Conservation (phyloP, 352 stramenopile species). For the Salisapilia sapeloensis region DNA sequence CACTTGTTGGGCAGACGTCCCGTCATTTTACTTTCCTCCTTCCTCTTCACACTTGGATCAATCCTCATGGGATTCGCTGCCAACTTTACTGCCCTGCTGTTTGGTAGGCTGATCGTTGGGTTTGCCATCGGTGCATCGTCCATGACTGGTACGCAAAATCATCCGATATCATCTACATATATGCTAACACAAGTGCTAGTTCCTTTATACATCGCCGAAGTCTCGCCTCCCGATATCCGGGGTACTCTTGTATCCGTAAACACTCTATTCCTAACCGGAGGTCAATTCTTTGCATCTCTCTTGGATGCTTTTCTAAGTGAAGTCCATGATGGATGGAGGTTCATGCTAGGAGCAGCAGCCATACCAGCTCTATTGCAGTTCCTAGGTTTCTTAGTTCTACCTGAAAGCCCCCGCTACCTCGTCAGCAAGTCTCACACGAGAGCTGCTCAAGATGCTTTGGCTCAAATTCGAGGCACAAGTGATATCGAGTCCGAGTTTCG, state of each 20-base stretch:
- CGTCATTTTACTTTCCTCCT: slow-evolving; percentile 45
- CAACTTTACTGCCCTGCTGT: slow-evolving; percentile 28
- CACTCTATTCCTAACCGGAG: slow-evolving; percentile 48
- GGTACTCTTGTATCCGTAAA: slow-evolving; percentile 63
- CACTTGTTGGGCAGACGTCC: slow-evolving; percentile 33
- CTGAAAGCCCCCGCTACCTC: slow-evolving; percentile 54
- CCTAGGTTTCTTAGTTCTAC: slow-evolving; percentile 39
- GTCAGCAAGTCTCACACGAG: slow-evolving; percentile 20
- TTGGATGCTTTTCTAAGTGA: slow-evolving; percentile 33
- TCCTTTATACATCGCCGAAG: slow-evolving; percentile 64
- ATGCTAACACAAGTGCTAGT: slow-evolving; percentile 13
- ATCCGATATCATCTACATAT: too few relatives aligned
- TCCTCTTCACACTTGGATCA: slow-evolving; percentile 39
- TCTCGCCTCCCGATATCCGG: slow-evolving; percentile 39
- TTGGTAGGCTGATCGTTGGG: slow-evolving; percentile 40
- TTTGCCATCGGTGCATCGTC: slow-evolving; percentile 52
- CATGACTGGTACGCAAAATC: slow-evolving; percentile 25
- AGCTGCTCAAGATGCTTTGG: slow-evolving; percentile 20
- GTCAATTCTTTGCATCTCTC: slow-evolving; percentile 62
- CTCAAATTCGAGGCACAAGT: slow-evolving; percentile 29
- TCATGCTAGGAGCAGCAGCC: slow-evolving; percentile 60
- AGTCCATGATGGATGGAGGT: slow-evolving; percentile 45
- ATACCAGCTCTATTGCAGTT: slow-evolving; percentile 55
- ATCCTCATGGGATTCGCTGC: slow-evolving; percentile 32
- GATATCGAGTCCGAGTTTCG: slow-evolving; percentile 35